These are phyloP conservation scores for Isoetes taiwanensis DNA, from an alignment of 75 land plant genomes.

Conservation along the genomic window DNA sequence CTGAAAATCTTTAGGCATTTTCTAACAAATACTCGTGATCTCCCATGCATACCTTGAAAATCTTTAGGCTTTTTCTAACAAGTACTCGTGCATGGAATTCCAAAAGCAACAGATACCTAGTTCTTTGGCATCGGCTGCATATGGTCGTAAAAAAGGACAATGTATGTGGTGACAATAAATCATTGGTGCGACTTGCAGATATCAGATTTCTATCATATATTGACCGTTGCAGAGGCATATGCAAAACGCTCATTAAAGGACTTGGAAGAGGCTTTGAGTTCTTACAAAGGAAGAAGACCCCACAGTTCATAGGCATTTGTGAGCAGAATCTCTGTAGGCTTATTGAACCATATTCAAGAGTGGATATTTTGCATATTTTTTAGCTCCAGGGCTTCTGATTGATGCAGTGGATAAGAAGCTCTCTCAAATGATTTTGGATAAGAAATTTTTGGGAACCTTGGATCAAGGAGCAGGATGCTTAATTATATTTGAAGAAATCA, in stretches of 20 bases:
- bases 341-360: conserved; percentile 58
- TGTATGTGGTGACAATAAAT: too few species aligned
- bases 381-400: conserved; percentile 38
- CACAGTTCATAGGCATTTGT: conserved; percentile 61
- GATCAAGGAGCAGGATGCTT: conserved; percentile 82
- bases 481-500: conserved; percentile 56
- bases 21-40: too few species aligned
- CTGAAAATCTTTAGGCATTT: too few species aligned
- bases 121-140: too few species aligned
- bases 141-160: too few species aligned
- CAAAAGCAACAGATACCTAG: too few species aligned
- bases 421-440: conserved; percentile 75
- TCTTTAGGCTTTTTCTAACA: too few species aligned
- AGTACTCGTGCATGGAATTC: too few species aligned
- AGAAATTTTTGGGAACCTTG: conserved; percentile 69
- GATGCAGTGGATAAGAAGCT: conserved; percentile 63
- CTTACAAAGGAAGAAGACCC: conserved; percentile 60
- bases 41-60: too few species aligned
- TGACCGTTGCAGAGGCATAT: conserved; percentile 62
- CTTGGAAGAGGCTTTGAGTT: conserved; percentile 41
- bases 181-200: too few species aligned
- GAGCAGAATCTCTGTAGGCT: conserved; percentile 70
- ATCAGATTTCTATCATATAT: too few species aligned
- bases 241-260: conserved; percentile 50
- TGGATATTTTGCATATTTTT: conserved; percentile 52